A percentile compares a stretch with the other conserved stretches of the same genome.
Conservation (phyloP, 2,329 filamentous ascomycete species). For the Xylariaceae sp. region DNA sequence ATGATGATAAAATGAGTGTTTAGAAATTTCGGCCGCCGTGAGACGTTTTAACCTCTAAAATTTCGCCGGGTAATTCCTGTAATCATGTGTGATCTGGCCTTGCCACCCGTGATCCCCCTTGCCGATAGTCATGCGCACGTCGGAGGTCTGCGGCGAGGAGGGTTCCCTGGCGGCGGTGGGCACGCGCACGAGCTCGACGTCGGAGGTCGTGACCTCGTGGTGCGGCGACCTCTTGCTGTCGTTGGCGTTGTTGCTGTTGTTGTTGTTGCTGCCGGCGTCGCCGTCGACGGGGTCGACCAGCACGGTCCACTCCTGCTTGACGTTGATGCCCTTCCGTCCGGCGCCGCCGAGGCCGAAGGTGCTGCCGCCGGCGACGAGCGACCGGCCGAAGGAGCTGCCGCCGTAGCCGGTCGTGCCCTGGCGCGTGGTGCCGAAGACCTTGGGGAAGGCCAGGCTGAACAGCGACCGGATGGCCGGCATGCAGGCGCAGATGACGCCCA, state of each 20-base stretch:
- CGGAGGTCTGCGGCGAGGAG: too few relatives aligned
- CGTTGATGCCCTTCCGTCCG: constrained; percentile 1
- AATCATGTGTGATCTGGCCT: too few relatives aligned
- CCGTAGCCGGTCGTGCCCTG: neutral
- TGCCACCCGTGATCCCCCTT: too few relatives aligned
- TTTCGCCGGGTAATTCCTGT: too few relatives aligned
- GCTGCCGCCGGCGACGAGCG: neutral
- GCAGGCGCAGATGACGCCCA: constrained; percentile 26
- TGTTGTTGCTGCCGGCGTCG: too few relatives aligned
- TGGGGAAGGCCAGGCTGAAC: constrained; percentile 1
- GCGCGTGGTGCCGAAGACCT: constrained; percentile 1
- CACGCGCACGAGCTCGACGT: constrained; percentile 1
- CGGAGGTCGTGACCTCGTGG: neutral
- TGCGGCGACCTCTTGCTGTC: neutral
- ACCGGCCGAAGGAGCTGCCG: neutral
- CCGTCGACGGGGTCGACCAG: neutral
- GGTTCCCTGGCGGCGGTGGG: too few relatives aligned
- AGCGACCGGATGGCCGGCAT: constrained; percentile 21
- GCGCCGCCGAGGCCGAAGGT: neutral
- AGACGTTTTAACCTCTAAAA: too few relatives aligned
- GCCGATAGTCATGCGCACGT: too few relatives aligned
- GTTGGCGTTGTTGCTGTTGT: neutral
- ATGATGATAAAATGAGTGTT: too few relatives aligned
- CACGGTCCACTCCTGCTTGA: constrained; percentile 3
- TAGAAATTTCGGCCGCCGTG: too few relatives aligned